phyloP scores from a whole-genome alignment of 1,139 yeast genomes.

The Eremothecium gossypii region DNA sequence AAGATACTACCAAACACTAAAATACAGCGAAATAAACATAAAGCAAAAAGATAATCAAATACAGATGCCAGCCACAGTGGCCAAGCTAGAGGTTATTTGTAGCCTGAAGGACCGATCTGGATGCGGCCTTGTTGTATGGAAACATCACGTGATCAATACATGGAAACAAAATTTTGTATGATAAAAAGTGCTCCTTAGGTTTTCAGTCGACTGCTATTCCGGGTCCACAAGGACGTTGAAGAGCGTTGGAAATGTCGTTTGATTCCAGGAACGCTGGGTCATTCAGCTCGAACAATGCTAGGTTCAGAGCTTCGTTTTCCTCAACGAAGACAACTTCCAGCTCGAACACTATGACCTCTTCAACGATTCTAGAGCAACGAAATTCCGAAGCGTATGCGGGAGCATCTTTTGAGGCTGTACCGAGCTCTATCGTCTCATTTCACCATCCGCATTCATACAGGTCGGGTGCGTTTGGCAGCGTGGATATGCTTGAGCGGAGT shows the following conservation, averaged over 20 bases:
- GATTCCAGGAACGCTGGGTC: constrained; percentile 2
- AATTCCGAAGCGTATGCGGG: constrained; percentile 73
- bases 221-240: neutral
- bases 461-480: constrained; percentile 21
- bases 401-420: constrained; percentile 80
- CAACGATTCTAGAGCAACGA: constrained; percentile 28
- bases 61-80: no score
- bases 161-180: no score
- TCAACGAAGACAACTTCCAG: constrained; percentile 26
- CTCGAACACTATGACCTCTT: constrained; percentile 25
- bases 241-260: constrained; percentile 1
- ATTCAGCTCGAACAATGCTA: neutral
- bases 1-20: no score
- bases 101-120: no score
- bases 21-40: no score
- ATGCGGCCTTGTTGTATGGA: no score
- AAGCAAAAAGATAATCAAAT: no score
- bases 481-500: constrained; percentile 25
- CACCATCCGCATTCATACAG: constrained; percentile 48
- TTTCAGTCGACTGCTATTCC: no score
- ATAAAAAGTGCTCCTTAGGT: no score
- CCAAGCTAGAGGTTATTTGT: no score
- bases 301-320: constrained; percentile 19
- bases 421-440: constrained; percentile 81
- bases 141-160: no score